Evolutionary conservation across 169 alveolate genomes (phyloP).

Genomic region (Plasmodium cynomolgi): DNA sequence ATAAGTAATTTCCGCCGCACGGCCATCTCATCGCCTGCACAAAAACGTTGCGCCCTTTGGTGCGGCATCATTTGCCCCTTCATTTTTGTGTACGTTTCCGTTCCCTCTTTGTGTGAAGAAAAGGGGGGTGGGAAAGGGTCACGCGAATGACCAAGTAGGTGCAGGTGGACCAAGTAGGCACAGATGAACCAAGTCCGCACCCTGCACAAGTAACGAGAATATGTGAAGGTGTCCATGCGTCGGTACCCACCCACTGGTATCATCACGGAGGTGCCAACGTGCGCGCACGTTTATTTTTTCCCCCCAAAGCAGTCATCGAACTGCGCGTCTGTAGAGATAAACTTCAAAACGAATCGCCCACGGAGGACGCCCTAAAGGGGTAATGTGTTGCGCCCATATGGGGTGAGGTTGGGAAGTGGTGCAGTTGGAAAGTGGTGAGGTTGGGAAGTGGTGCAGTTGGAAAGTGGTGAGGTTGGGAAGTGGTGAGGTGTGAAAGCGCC

Average conservation of each 20-base stretch:
- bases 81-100: background rate
- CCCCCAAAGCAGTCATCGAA: background rate
- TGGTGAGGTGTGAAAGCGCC: background rate
- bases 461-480: background rate
- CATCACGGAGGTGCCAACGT: background rate
- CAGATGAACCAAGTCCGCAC: background rate
- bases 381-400: background rate
- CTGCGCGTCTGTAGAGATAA: background rate
- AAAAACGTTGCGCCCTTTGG: too few relatives aligned
- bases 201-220: background rate
- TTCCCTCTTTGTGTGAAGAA: background rate
- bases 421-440: background rate
- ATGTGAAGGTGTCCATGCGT: background rate
- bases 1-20: background rate
- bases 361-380: background rate
- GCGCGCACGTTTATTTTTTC: background rate
- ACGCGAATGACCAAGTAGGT: background rate
- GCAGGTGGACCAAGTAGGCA: background rate
- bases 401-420: background rate
- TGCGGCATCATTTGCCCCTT: background rate
- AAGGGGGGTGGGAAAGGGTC: background rate
- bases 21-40: background rate
- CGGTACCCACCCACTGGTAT: background rate
- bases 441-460: background rate
- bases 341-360: background rate